Conservation (phyloP, 2,329 filamentous ascomycete genomes). For the Aspergillus texensis region DNA sequence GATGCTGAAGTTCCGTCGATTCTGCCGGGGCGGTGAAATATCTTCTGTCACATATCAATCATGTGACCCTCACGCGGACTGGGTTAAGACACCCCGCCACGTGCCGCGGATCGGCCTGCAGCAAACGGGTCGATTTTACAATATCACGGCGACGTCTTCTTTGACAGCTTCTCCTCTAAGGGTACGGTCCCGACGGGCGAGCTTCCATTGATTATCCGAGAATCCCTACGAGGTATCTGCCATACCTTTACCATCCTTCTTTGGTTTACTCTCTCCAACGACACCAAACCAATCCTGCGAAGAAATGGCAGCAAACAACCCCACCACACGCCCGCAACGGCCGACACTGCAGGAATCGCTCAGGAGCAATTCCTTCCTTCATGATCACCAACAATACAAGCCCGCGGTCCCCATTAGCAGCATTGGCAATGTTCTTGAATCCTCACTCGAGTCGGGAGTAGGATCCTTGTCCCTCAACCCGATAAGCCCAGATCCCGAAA, state of each 20-base stretch:
- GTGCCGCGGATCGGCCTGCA: conserved; percentile 18
- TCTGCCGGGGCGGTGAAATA: not conserved
- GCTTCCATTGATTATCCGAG: conserved; percentile 12
- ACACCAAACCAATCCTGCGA: not conserved
- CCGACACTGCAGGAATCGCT: conserved; percentile 48
- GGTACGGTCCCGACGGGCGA: conserved; percentile 13
- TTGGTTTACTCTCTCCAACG: not conserved
- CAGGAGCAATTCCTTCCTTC: conserved; percentile 48
- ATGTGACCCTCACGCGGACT: not conserved
- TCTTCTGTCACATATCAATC: not conserved
- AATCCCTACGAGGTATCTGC: not conserved
- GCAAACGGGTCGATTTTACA: not conserved
- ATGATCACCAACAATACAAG: conserved; percentile 54
- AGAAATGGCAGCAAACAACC: conserved; percentile 35
- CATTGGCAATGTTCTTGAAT: conserved; percentile 41
- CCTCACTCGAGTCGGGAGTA: conserved; percentile 26
- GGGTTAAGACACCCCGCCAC: conserved; percentile 11
- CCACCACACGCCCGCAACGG: conserved; percentile 36
- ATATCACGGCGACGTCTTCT: not conserved
- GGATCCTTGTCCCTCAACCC: conserved; percentile 37
- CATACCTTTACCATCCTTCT: not conserved
- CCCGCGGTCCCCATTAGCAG: conserved; percentile 37
- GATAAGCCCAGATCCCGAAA: conserved; percentile 41
- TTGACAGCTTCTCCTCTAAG: conserved; percentile 3
- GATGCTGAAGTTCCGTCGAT: not conserved